Conservation (phyloP, 352 stramenopile species). For the Ophiocytium majus region DNA sequence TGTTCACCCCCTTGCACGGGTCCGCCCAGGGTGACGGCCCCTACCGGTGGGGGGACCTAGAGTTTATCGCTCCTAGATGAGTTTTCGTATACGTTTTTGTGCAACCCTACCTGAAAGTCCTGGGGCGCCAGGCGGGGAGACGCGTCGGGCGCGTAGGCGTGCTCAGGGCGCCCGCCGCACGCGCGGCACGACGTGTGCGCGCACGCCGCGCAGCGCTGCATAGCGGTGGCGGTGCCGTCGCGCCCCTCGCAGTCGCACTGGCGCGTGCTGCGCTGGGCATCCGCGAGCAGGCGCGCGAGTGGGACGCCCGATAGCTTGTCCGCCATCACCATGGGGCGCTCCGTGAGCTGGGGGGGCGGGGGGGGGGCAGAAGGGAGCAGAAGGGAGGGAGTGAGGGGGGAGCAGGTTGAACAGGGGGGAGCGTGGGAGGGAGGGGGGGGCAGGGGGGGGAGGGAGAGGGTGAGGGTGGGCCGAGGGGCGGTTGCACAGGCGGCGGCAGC, state of each 20-base stretch:
- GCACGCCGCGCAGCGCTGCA: conserved; percentile 48
- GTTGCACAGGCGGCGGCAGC: no score
- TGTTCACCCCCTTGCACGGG: no score
- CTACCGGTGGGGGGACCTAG: no score
- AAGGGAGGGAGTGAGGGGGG: neutral
- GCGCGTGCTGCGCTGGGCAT: neutral
- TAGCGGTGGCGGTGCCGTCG: neutral
- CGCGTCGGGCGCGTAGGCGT: conserved; percentile 31
- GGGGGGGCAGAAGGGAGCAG: neutral
- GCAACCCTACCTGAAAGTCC: no score
- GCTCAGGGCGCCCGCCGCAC: conserved; percentile 48
- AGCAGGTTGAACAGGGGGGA: neutral
- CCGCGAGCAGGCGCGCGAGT: neutral
- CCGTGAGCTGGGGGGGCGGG: neutral
- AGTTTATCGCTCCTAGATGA: no score
- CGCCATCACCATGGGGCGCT: neutral
- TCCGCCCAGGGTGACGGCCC: no score
- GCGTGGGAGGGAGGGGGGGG: no score
- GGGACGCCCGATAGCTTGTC: neutral
- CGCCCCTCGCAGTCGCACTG: conserved; percentile 29
- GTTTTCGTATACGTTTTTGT: no score
- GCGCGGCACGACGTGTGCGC: conserved; percentile 38
- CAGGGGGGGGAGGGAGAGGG: no score
- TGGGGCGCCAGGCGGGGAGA: neutral
- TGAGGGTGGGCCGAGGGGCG: no score